Evolutionary conservation across 257 asterid genomes (phyloP).

Genomic region (Plantago major): DNA sequence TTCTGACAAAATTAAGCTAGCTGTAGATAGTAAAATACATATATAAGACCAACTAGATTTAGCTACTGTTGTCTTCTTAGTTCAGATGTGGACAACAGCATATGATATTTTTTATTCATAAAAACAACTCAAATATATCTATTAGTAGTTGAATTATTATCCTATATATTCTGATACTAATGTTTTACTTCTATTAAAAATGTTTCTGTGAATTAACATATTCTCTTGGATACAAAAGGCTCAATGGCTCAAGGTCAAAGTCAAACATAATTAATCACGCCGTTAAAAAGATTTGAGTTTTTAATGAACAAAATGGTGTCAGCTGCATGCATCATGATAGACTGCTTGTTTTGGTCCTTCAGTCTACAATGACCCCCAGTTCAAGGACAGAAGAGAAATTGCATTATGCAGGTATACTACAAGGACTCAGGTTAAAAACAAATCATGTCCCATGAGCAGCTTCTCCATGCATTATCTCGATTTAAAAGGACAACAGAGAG

Average conservation of each 20-base stretch:
- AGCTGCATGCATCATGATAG: not conserved
- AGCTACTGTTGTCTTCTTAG: no score
- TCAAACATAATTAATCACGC: not conserved
- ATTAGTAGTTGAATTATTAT: not conserved
- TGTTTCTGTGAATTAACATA: not conserved
- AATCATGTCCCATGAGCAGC: not conserved
- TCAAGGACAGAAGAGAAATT: not conserved
- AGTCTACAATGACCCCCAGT: not conserved
- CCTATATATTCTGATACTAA: not conserved
- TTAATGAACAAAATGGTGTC: not conserved
- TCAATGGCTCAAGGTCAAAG: not conserved
- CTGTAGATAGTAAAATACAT: no score
- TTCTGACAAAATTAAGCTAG: no score
- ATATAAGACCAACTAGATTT: no score
- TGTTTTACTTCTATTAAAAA: not conserved
- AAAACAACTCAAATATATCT: not conserved
- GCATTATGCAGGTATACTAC: not conserved
- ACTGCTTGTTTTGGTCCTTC: not conserved
- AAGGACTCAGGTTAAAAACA: not conserved
- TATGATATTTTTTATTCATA: no score
- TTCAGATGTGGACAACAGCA: no score
- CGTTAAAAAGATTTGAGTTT: not conserved
- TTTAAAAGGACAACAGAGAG: no score
- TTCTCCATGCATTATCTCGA: no score
- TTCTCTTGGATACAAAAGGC: constrained; percentile 3